Evolutionary conservation across 805 yeast genomes (phyloP).

Genomic region (Wickerhamiella siamensis): DNA sequence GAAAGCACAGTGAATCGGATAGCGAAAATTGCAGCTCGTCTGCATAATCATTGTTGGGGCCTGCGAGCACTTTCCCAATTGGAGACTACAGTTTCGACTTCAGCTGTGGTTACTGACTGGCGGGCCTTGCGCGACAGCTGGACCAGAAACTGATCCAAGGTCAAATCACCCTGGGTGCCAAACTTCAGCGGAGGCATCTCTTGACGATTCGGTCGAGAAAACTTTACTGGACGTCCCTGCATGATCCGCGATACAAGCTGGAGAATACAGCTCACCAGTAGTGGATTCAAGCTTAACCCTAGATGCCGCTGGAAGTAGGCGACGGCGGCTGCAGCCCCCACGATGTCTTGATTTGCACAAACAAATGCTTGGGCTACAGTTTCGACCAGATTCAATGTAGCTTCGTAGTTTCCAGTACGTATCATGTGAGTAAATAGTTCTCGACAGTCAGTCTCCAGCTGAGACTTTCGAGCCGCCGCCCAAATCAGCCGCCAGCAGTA

Average conservation of each 20-base stretch:
- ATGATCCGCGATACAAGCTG: not conserved
- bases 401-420: not conserved
- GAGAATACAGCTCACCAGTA: not conserved
- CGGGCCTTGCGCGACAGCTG: not conserved
- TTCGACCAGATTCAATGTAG: slow-evolving; percentile 4
- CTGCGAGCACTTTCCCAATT: not conserved
- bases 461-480: not conserved
- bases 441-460: not conserved
- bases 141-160: not conserved
- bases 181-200: too few species aligned
- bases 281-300: not conserved
- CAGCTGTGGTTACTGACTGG: not conserved
- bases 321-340: slow-evolving; percentile 6
- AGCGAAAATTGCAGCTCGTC: too few species aligned
- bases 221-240: not conserved
- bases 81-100: not conserved
- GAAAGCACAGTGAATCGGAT: too few species aligned
- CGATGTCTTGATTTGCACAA: slow-evolving; percentile 1
- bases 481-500: slow-evolving; percentile 11
- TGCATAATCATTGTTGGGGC: not conserved
- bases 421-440: slow-evolving; percentile 3
- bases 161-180: not conserved
- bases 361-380: slow-evolving; percentile 6
- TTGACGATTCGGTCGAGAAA: not conserved
- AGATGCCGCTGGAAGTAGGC: not conserved